Evolutionary conservation across 2,329 filamentous ascomycete genomes (phyloP).

Genomic region (Alternaria sp.): DNA sequence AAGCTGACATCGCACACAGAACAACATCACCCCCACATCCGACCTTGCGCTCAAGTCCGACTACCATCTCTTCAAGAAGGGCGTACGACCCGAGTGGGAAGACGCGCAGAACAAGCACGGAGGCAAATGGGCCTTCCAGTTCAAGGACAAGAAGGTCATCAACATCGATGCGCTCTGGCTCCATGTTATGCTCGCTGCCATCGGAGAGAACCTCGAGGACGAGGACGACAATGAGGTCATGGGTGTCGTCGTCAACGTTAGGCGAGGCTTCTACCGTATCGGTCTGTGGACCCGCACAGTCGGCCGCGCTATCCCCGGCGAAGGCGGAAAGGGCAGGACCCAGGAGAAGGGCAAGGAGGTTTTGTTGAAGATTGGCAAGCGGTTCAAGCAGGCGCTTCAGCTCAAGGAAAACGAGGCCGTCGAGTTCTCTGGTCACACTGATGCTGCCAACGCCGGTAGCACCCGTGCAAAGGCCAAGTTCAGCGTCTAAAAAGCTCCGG

Average conservation of each 20-base stretch:
- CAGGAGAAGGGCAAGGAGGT: conserved; percentile 85
- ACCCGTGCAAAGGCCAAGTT: conserved; percentile 97
- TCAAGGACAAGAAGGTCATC: conserved; percentile 92
- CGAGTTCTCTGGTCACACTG: conserved; percentile 97
- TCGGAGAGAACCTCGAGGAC: conserved; percentile 96
- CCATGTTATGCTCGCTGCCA: conserved; percentile 94
- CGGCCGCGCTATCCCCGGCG: conserved; percentile 80
- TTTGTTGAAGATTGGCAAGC: conserved; percentile 82
- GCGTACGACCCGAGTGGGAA: conserved; percentile 98
- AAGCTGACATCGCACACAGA: conserved; percentile 65
- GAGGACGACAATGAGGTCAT: conserved; percentile 97
- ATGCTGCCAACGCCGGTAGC: conserved; percentile 90
- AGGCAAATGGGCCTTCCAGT: conserved; percentile 98
- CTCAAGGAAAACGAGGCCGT: conserved; percentile 79
- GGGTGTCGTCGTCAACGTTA: conserved; percentile 98
- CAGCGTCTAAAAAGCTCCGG: conserved; percentile 67
- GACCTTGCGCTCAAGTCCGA: conserved; percentile 97
- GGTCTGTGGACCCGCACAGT: conserved; percentile 97
- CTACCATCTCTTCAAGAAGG: conserved; percentile 99
- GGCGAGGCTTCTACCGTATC: conserved; percentile 97
- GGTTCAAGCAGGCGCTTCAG: conserved; percentile 92
- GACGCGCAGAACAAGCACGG: conserved; percentile 98
- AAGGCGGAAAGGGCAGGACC: conserved; percentile 79
- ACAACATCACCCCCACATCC: conserved; percentile 97
- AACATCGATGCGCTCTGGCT: conserved; percentile 97